A percentile compares a stretch with the other conserved stretches of the same genome.
Conservation (phyloP, 352 stramenopile genomes). For the Phytophthora idaei region DNA sequence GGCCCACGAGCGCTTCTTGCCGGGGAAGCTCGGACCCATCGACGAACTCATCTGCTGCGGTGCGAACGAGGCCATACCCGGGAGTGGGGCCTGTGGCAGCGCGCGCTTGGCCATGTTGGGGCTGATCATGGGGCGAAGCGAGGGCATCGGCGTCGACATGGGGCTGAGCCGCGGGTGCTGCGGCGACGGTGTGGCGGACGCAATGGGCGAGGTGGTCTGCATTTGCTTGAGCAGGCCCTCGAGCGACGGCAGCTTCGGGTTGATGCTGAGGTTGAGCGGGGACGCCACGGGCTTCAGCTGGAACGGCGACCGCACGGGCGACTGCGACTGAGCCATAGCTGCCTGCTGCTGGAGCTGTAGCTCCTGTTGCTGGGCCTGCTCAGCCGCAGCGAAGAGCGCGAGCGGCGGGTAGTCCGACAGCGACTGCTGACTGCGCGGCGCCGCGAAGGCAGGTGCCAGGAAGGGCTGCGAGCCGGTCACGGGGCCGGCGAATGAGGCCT, state of each 20-base stretch:
- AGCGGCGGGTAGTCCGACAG: conserved; percentile 36
- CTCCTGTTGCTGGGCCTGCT: conserved; percentile 33
- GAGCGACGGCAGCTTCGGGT: conserved; percentile 68
- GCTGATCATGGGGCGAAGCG: conserved; percentile 63
- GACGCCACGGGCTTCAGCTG: conserved; percentile 13
- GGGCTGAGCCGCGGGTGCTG: conserved; percentile 36
- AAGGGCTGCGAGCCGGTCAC: conserved; percentile 30
- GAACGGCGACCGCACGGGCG: conserved; percentile 6
- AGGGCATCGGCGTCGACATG: conserved; percentile 42
- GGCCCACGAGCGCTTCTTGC: conserved; percentile 44
- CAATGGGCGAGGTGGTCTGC: conserved; percentile 41
- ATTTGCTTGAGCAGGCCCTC: conserved; percentile 72
- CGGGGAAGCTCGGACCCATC: conserved; percentile 25
- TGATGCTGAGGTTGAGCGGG: conserved; percentile 29
- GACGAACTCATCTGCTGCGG: conserved; percentile 28
- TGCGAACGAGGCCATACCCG: conserved; percentile 16
- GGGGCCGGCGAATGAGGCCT: conserved; percentile 19
- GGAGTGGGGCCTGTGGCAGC: conserved; percentile 11
- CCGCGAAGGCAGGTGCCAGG: conserved; percentile 31
- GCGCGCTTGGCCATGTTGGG: conserved; percentile 44
- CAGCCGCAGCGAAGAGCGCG: conserved; percentile 30
- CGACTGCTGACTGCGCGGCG: conserved; percentile 37
- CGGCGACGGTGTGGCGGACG: conserved; percentile 14
- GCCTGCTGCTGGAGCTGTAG: conserved; percentile 28
- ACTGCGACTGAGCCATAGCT: background rate